These are phyloP conservation scores for Rosellinia necatrix DNA, from an alignment of 2,329 filamentous ascomycete species.

Conservation along the genomic window DNA sequence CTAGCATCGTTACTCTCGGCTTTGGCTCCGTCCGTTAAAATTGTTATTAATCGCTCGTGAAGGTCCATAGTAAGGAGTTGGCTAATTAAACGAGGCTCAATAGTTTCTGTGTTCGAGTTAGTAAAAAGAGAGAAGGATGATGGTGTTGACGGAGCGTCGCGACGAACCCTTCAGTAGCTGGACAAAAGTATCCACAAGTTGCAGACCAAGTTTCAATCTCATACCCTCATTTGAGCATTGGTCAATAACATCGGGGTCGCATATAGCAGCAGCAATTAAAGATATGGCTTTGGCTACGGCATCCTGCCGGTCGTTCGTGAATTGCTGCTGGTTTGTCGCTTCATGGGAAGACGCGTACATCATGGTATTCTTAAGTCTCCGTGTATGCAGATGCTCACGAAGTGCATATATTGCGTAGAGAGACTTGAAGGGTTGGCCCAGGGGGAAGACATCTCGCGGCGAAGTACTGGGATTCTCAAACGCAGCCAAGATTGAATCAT, in stretches of 20 bases:
- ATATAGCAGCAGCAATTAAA: constrained; percentile 64
- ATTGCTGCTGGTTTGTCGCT: constrained; percentile 30
- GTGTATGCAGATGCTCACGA: constrained; percentile 60
- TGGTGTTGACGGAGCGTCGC: neutral
- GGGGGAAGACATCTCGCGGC: constrained; percentile 68
- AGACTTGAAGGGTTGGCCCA: constrained; percentile 71
- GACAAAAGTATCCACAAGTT: constrained; percentile 62
- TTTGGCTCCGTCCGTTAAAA: constrained; percentile 30
- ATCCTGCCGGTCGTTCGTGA: constrained; percentile 38
- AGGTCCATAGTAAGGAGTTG: constrained; percentile 33
- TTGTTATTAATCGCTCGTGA: constrained; percentile 32
- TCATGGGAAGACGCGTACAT: constrained; percentile 35
- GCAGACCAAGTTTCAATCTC: constrained; percentile 54
- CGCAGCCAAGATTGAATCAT: constrained; percentile 63
- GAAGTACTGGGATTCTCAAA: constrained; percentile 60
- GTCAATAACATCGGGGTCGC: constrained; percentile 58
- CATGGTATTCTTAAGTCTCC: constrained; percentile 35
- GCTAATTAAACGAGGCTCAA: constrained; percentile 25
- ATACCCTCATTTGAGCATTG: constrained; percentile 49
- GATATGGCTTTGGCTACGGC: constrained; percentile 52
- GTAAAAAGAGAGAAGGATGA: constrained; percentile 1
- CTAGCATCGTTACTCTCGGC: constrained; percentile 34
- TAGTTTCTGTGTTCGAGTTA: constrained; percentile 36
- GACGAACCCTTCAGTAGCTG: constrained; percentile 58
- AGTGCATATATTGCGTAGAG: constrained; percentile 75